Evolutionary conservation across 2,329 filamentous ascomycete genomes (phyloP).

Genomic region (Aspergillus arachidicola): DNA sequence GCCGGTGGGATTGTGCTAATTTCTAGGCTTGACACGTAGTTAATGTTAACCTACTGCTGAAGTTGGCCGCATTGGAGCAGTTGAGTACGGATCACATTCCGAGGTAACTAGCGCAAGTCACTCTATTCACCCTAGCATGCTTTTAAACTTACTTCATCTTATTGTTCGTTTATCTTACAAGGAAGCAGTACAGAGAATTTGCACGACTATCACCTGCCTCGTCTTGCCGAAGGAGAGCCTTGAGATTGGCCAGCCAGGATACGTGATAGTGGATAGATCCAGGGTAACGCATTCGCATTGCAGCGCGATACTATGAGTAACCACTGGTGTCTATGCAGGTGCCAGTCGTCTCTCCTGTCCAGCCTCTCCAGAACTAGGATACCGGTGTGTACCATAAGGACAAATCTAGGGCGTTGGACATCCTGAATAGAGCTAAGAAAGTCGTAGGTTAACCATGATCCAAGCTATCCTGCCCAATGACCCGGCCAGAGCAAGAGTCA

Average conservation of each 20-base stretch:
- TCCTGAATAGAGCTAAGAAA: no score
- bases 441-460: no score
- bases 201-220: constrained; percentile 44
- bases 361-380: constrained; percentile 56
- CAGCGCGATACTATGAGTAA: constrained; percentile 56
- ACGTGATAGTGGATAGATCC: constrained; percentile 55
- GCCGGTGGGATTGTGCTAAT: background rate
- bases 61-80: constrained; percentile 45
- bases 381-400: constrained; percentile 38
- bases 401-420: constrained; percentile 25
- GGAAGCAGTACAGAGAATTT: constrained; percentile 46
- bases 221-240: constrained; percentile 49
- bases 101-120: constrained; percentile 47
- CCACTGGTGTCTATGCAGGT: constrained; percentile 54
- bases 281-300: no score
- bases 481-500: no score
- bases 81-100: constrained; percentile 43
- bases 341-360: constrained; percentile 53
- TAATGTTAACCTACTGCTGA: constrained; percentile 28
- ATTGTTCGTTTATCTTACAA: constrained; percentile 34
- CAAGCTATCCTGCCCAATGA: no score
- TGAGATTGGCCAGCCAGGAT: constrained; percentile 53
- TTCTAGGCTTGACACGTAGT: no score
- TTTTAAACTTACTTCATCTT: background rate
- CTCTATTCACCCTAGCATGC: constrained; percentile 26